Evolutionary conservation across 306 rosid species (phyloP).

Genomic region (Cicer chorassanicum): DNA sequence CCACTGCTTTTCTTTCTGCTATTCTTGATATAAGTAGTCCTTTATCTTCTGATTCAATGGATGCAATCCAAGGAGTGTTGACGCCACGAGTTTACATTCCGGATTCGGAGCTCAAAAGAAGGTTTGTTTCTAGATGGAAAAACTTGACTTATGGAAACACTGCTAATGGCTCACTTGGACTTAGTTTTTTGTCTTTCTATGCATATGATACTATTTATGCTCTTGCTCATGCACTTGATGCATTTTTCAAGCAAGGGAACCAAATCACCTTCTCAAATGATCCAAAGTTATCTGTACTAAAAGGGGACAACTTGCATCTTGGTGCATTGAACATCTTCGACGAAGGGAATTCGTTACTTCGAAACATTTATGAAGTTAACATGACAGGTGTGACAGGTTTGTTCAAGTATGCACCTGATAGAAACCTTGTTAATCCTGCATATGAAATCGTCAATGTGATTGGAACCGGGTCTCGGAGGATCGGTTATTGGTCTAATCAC

Average conservation of each 20-base stretch:
- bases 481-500: conserved; percentile 94
- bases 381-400: conserved; percentile 82
- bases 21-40: conserved; percentile 61
- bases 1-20: conserved; percentile 74
- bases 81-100: conserved; percentile 75
- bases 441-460: conserved; percentile 81
- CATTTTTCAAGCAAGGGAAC: conserved; percentile 80
- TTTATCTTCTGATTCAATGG: conserved; percentile 52
- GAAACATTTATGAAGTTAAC: conserved; percentile 59
- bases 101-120: conserved; percentile 66
- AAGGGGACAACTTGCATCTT: conserved; percentile 57
- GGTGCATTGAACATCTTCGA: conserved; percentile 74
- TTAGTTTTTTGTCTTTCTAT: conserved; percentile 60
- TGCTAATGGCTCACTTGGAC: conserved; percentile 51
- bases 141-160: conserved; percentile 61
- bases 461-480: conserved; percentile 67
- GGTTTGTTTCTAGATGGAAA: conserved; percentile 78
- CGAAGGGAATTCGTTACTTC: conserved; percentile 62
- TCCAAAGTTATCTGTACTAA: conserved; percentile 52
- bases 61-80: conserved; percentile 73
- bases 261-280: conserved; percentile 67
- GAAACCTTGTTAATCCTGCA: conserved; percentile 70
- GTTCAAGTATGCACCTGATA: conserved; percentile 60
- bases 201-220: conserved; percentile 90
- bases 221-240: conserved; percentile 81